Evolutionary conservation across 2,329 filamentous ascomycete species (phyloP).

Genomic region (Monosporascus sp.): DNA sequence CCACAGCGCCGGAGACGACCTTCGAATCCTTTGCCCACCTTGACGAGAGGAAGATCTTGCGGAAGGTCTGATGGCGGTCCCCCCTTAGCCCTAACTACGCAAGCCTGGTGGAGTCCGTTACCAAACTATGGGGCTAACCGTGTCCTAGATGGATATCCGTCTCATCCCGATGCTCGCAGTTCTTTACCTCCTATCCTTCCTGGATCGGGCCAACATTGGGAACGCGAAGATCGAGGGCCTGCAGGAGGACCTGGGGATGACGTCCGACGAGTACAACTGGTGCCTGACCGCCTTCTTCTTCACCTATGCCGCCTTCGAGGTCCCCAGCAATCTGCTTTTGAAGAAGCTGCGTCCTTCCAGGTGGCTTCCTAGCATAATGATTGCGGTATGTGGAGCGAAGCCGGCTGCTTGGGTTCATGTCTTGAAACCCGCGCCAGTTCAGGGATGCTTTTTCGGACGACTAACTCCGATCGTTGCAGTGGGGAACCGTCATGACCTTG

Average conservation of each 20-base stretch:
- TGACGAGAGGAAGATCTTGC: constrained; percentile 53
- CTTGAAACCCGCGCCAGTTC: not conserved
- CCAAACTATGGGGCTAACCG: constrained; percentile 5
- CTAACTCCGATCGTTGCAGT: constrained; percentile 8
- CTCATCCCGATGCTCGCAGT: constrained; percentile 60
- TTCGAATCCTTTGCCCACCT: constrained; percentile 33
- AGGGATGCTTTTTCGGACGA: constrained; percentile 11
- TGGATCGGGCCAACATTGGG: constrained; percentile 61
- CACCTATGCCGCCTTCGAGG: constrained; percentile 71
- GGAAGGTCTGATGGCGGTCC: constrained; percentile 37
- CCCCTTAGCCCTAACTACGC: not conserved
- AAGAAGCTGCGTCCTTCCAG: constrained; percentile 68
- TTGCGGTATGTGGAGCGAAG: constrained; percentile 40
- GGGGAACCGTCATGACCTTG: constrained; percentile 40
- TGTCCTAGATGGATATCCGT: constrained; percentile 42
- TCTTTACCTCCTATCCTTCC: constrained; percentile 64
- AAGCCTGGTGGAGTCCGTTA: not conserved
- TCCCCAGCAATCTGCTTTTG: constrained; percentile 71
- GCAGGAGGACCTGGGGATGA: constrained; percentile 51
- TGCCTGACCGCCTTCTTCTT: constrained; percentile 72
- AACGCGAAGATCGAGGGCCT: constrained; percentile 63
- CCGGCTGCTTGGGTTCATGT: not conserved
- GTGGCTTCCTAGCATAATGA: constrained; percentile 74
- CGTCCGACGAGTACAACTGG: constrained; percentile 65
- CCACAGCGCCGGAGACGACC: constrained; percentile 15